Conservation (phyloP, 306 rosid genomes). For the Dalbergia oliveri region DNA sequence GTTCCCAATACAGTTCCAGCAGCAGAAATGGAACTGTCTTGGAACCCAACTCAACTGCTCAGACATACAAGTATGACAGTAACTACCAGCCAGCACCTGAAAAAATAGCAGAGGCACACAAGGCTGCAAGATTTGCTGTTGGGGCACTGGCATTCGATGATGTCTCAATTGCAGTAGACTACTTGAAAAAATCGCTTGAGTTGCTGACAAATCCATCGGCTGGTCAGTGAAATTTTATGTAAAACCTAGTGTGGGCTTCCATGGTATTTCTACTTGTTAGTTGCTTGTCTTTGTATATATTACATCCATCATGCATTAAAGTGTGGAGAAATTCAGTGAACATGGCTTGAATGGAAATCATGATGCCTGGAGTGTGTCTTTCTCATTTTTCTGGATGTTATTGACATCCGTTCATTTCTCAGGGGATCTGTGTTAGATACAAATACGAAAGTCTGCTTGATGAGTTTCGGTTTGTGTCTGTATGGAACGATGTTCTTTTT, state of each 20-base stretch:
- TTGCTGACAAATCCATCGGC: constrained; percentile 91
- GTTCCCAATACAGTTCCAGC: constrained; percentile 58
- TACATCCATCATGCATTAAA: constrained; percentile 5
- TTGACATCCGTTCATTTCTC: constrained; percentile 30
- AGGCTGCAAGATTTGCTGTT: constrained; percentile 98
- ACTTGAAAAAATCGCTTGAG: constrained; percentile 87
- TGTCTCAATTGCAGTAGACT: constrained; percentile 86
- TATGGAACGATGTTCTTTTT: too few relatives aligned
- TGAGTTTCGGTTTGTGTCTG: not conserved
- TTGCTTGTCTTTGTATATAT: constrained; percentile 53
- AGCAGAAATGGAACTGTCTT: constrained; percentile 61
- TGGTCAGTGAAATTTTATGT: constrained; percentile 48
- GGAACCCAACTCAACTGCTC: constrained; percentile 64
- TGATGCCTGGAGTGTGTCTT: constrained; percentile 27
- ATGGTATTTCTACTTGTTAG: constrained; percentile 36
- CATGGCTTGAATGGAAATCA: constrained; percentile 31
- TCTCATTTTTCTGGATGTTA: constrained; percentile 14
- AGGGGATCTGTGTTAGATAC: constrained; percentile 20
- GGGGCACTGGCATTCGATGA: constrained; percentile 99
- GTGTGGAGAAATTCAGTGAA: constrained; percentile 37
- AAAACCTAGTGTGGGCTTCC: constrained; percentile 29
- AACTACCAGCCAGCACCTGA: constrained; percentile 90
- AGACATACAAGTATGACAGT: constrained; percentile 76
- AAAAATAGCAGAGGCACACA: constrained; percentile 95
- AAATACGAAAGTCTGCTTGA: constrained; percentile 31